phyloP scores from a whole-genome alignment of 2,329 filamentous ascomycete genomes.

The Pestalotiopsis sp. region DNA sequence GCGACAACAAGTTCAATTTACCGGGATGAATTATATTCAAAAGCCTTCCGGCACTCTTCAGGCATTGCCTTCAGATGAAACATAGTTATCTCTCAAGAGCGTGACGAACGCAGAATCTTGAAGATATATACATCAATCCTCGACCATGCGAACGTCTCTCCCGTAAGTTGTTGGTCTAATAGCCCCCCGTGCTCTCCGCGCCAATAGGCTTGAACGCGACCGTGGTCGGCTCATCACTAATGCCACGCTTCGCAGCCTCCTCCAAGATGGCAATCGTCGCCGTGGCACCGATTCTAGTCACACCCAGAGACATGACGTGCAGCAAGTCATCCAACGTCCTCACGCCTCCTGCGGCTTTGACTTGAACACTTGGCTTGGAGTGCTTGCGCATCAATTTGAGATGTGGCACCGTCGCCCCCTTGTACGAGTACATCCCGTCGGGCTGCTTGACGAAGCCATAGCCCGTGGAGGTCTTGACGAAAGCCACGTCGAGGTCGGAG shows the following conservation, averaged over 20 bases:
- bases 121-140: too few species aligned
- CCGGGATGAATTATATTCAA: background rate
- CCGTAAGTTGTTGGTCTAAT: background rate
- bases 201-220: background rate
- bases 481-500: conserved; percentile 51
- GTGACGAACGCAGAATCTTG: too few species aligned
- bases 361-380: conserved; percentile 46
- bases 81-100: too few species aligned
- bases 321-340: conserved; percentile 59
- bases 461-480: conserved; percentile 64
- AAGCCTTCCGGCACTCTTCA: too few species aligned
- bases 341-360: conserved; percentile 63
- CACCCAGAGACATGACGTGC: conserved; percentile 55
- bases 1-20: background rate
- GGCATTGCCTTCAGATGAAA: too few species aligned
- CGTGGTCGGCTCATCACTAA: conserved; percentile 26
- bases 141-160: too few species aligned
- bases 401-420: conserved; percentile 53
- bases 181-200: background rate
- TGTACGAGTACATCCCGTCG: conserved; percentile 54
- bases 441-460: conserved; percentile 62
- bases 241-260: conserved; percentile 54
- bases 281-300: conserved; percentile 58
- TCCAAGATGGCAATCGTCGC: conserved; percentile 58
- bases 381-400: conserved; percentile 57